Evolutionary conservation across 129 eudicot species (phyloP).

Genomic region (Helianthus annuus): HanXRQr2.0-SUNRISE NC_035435.2:16997540-16998039

Average conservation of each 20-base stretch:
- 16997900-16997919: too few species aligned
- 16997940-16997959: too few species aligned
- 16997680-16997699: slow-evolving; percentile 71
- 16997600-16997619: not conserved
- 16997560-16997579: not conserved
- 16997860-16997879: too few species aligned
- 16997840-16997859: too few species aligned
- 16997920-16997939: too few species aligned
- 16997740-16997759: slow-evolving; percentile 72
- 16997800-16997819: slow-evolving; percentile 47
- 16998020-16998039: too few species aligned
- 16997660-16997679: slow-evolving; percentile 47
- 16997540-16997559: not conserved
- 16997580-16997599: slow-evolving; percentile 3
- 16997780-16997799: slow-evolving; percentile 69
- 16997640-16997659: slow-evolving; percentile 64
- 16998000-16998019: too few species aligned
- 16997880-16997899: too few species aligned
- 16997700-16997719: slow-evolving; percentile 70
- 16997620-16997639: slow-evolving; percentile 55
- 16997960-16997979: too few species aligned
- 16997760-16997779: slow-evolving; percentile 85
- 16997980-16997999: too few species aligned
- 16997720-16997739: slow-evolving; percentile 88
- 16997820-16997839: not conserved